These are phyloP conservation scores for Alternaria panax DNA, from an alignment of 2,329 filamentous ascomycete species.

Conservation along the genomic window DNA sequence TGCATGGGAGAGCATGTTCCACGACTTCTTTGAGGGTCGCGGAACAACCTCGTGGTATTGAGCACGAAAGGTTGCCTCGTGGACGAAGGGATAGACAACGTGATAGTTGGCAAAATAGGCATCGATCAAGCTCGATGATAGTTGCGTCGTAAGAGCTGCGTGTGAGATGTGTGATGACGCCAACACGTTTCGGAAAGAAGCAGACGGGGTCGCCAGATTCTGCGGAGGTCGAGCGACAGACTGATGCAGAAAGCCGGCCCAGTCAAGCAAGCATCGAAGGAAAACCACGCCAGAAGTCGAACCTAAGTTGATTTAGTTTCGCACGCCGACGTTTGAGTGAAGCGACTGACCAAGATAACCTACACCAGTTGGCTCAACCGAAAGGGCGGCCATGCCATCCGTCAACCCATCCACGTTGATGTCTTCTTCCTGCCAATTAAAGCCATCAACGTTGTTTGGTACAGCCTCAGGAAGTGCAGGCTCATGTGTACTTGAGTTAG, in stretches of 20 bases:
- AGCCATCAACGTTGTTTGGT: conserved; percentile 32
- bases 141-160: conserved; percentile 28
- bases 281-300: conserved; percentile 38
- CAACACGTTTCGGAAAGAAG: conserved; percentile 21
- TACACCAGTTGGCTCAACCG: conserved; percentile 37
- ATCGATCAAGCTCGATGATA: conserved; percentile 31
- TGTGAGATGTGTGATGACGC: conserved; percentile 35
- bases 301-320: conserved; percentile 18
- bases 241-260: conserved; percentile 38
- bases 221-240: conserved; percentile 21
- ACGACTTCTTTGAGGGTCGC: conserved; percentile 29
- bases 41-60: conserved; percentile 36
- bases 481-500: conserved; percentile 19
- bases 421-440: conserved; percentile 36
- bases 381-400: conserved; percentile 38
- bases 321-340: not conserved
- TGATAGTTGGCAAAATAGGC: conserved; percentile 37
- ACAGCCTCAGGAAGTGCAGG: conserved; percentile 36
- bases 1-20: conserved; percentile 36
- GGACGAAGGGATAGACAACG: conserved; percentile 35
- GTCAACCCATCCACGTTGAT: conserved; percentile 30
- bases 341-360: conserved; percentile 30
- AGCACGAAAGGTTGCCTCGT: conserved; percentile 37
- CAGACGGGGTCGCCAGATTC: conserved; percentile 15
- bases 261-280: conserved; percentile 34